Base-by-base conservation (phyloP, 164 flowering plant genomes). In the Kingdonia uniflora region DNA sequence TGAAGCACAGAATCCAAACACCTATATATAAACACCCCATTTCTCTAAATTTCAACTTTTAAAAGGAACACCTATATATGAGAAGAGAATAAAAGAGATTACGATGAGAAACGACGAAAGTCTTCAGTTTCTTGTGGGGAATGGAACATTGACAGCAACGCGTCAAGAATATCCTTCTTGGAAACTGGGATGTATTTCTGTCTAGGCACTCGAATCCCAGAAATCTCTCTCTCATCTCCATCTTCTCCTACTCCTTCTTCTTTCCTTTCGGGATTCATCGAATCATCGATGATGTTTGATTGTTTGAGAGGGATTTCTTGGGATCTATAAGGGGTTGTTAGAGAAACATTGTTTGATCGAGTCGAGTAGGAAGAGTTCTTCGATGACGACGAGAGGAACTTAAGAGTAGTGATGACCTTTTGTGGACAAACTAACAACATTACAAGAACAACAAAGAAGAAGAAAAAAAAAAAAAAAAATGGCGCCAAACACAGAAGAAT, bases 1-100 rank as follows among this genome's bases (percentile, higher is more conserved):
- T 85, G 96, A 68, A 92, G 75, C 50, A 92, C 77, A 0, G 91
- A 75, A 45, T 92, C 98, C 78, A 92, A 68, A 57, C 84, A 84
- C 67, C 96, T 88, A 67, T 24, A 52, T 62, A 11, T 6, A 51
- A 21, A 54, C 33, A 55, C 15, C 23, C 35, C 35, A 29, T 29
- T 3, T 29, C 35, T 29, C 35, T 29, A 29, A 29, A 8, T 3
- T 29, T 29, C 4, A 4, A 29, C 8, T 29, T 8, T 3, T 21
- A 16, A 19, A 54, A 4, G 21, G 4, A 47, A 37, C 26, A 16
- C 20, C 44, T 20, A 19, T 13, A 16, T 49, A n/a, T 15, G 21
- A 6, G 20, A 11, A 20, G 14, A 37, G 3, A 46, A 19, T 12
- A 40, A 24, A 54, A 55, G 52, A 52, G 50, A 81, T 63, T 64